Evolutionary conservation across 768 basidiomycete genomes (phyloP).

Genomic region (Leccinum imitatum): DNA sequence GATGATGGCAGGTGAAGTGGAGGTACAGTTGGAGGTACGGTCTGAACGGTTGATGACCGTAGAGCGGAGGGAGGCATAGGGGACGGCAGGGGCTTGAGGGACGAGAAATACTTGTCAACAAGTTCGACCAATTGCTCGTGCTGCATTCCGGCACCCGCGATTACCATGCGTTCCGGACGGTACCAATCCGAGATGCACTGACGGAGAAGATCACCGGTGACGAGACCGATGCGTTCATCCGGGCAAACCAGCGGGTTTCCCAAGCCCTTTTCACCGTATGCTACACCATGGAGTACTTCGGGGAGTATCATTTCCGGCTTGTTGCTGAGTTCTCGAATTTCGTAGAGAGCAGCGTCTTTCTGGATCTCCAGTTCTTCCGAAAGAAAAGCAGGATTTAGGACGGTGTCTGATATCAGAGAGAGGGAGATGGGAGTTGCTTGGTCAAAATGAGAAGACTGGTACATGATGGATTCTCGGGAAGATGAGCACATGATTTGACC

Average conservation of each 20-base stretch:
- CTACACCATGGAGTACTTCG: conserved; percentile 84
- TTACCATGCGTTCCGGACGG: conserved; percentile 90
- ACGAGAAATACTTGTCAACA: conserved; percentile 80
- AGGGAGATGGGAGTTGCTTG: conserved; percentile 78
- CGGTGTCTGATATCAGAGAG: conserved; percentile 89
- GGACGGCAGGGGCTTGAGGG: conserved; percentile 43
- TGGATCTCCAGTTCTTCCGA: conserved; percentile 80
- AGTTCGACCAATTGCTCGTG: conserved; percentile 89
- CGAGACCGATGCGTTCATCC: conserved; percentile 69
- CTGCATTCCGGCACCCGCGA: conserved; percentile 90
- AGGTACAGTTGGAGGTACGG: conserved; percentile 46
- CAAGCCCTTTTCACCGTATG: conserved; percentile 72
- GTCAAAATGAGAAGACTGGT: conserved; percentile 94
- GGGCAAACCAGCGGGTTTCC: conserved; percentile 93
- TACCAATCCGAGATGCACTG: conserved; percentile 80
- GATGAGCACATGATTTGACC: conserved; percentile 92
- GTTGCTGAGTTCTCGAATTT: conserved; percentile 79
- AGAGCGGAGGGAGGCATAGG: conserved; percentile 25
- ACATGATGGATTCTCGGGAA: conserved; percentile 93
- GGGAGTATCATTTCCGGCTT: conserved; percentile 96
- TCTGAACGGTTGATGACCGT: conserved; percentile 33
- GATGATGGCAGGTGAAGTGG: conserved; percentile 60
- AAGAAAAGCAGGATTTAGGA: conserved; percentile 72
- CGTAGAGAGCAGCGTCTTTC: conserved; percentile 85
- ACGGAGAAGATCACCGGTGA: conserved; percentile 62